A percentile compares a stretch with the other conserved stretches of the same genome.
phyloP scores from a whole-genome alignment of 768 basidiomycete genomes.

The Fomitopsis serialis region DNA sequence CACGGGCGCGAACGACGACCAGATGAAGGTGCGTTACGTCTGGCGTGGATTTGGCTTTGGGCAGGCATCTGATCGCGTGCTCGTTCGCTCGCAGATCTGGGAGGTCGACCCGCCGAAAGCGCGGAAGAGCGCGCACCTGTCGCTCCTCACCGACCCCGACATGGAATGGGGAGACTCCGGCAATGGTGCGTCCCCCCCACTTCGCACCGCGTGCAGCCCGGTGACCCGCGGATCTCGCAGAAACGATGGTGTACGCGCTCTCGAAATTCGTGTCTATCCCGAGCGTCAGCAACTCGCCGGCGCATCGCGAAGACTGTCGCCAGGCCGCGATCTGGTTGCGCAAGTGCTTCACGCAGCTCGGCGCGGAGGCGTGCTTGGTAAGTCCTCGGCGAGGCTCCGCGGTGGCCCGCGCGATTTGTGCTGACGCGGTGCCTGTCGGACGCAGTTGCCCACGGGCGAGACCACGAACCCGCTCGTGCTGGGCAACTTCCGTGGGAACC shows the following conservation, averaged over 20 bases:
- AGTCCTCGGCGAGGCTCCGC: slow-evolving; percentile 12
- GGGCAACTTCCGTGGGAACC: slow-evolving; percentile 76
- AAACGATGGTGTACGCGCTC: slow-evolving; percentile 73
- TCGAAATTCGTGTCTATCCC: slow-evolving; percentile 85
- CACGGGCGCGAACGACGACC: slow-evolving; percentile 82
- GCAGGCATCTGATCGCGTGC: neutral
- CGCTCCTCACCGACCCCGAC: neutral
- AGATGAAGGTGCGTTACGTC: slow-evolving; percentile 59
- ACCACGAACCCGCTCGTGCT: slow-evolving; percentile 84
- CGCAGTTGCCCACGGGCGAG: slow-evolving; percentile 71
- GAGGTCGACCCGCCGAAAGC: slow-evolving; percentile 24
- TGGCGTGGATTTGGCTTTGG: neutral
- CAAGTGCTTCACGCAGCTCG: slow-evolving; percentile 83
- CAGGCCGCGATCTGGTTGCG: slow-evolving; percentile 93
- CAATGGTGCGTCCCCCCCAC: neutral
- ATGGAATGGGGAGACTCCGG: slow-evolving; percentile 6
- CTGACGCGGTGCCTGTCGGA: neutral
- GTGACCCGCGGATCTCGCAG: slow-evolving; percentile 26
- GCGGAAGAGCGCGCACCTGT: neutral
- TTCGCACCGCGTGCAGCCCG: neutral
- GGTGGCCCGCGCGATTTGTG: neutral
- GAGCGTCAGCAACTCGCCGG: slow-evolving; percentile 68
- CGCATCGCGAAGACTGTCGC: slow-evolving; percentile 80
- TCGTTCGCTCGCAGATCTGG: slow-evolving; percentile 31
- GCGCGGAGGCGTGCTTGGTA: slow-evolving; percentile 76